These are phyloP conservation scores for Bacidia rubella DNA, from an alignment of 495 filamentous ascomycete genomes.

Conservation along the genomic window DNA sequence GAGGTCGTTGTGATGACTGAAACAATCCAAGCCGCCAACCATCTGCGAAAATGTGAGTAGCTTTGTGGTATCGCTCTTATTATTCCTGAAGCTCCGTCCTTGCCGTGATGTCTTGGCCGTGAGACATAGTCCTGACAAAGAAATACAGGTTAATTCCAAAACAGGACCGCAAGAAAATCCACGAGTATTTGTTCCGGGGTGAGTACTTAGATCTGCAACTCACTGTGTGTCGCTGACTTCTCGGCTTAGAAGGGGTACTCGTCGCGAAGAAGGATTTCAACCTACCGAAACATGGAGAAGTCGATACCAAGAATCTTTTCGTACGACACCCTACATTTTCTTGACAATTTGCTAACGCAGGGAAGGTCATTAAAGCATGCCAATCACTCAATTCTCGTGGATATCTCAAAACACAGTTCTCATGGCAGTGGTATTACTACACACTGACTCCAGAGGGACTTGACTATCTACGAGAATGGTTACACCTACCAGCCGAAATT, in stretches of 20 bases:
- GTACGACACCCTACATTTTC: slow-evolving; percentile 22
- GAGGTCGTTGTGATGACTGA: not conserved
- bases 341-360: not conserved
- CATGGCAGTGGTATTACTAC: slow-evolving; percentile 99
- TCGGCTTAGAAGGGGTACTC: slow-evolving; percentile 73
- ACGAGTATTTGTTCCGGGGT: slow-evolving; percentile 99
- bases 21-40: slow-evolving; percentile 30
- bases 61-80: slow-evolving; percentile 1
- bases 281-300: slow-evolving; percentile 80
- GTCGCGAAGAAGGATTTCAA: slow-evolving; percentile 98
- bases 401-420: slow-evolving; percentile 99
- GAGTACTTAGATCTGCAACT: slow-evolving; percentile 27
- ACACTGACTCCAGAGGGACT: slow-evolving; percentile 98
- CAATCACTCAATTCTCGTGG: slow-evolving; percentile 96
- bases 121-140: not conserved
- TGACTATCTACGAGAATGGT: slow-evolving; percentile 99
- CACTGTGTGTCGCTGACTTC: slow-evolving; percentile 7
- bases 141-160: slow-evolving; percentile 84
- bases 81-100: too few relatives aligned
- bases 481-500: slow-evolving; percentile 98
- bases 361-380: slow-evolving; percentile 84
- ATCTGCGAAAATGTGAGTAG: slow-evolving; percentile 44
- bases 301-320: slow-evolving; percentile 97
- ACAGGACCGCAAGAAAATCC: slow-evolving; percentile 99
- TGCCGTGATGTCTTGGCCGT: too few relatives aligned